Evolutionary conservation across 768 basidiomycete species (phyloP), one percentile per base, ranked within the genome.

Genomic region (Mycena latifolia): DNA sequence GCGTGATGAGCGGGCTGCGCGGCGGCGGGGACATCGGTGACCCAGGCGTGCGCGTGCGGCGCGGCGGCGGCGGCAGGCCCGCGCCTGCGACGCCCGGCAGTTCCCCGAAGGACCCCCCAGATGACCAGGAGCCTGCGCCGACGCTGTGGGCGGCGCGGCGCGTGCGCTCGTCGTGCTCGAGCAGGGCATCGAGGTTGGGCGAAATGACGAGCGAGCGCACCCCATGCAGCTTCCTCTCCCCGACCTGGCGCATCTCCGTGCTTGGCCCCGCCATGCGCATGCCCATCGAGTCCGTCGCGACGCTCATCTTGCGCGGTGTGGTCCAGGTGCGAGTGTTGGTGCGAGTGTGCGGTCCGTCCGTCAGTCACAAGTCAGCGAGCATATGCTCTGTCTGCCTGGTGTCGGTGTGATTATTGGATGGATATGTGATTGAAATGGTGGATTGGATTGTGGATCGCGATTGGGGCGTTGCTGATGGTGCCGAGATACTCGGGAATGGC

Each of bases 171-270:
- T 88, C 88, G 65, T 88, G 84, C 71, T 88, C 83, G 55, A 89
- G 78, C 10, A 89, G 70, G 27, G 88, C 88, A 65, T 89, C 85
- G 50, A 89, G 82, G 69, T 89, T 82, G 0, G 88, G 84, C 2
- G 87, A 89, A 55, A 89, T 89, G 14, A 81, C 76, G 50, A 89
- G 73, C 0, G 81, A 76, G 18, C 53, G 64, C 28, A 53, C 28
- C 3, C 7, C 41, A 20, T 29, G 25, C 11, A 17, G 10, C 41
- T 50, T 14, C 20, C 22, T 39, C 14, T 17, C 24, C 29, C 4
- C n/a, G 11, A 31, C 27, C 25, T 10, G 25, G 17, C 31, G 35
- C 25, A 24, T 50, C 33, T n/a, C n/a, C n/a, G n/a, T n/a, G n/a
- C n/a, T n/a, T n/a, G n/a, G n/a, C n/a, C n/a, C n/a, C 31, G 6